phyloP scores from a whole-genome alignment of 441 rosid species.

The Lepidium campestre region DNA sequence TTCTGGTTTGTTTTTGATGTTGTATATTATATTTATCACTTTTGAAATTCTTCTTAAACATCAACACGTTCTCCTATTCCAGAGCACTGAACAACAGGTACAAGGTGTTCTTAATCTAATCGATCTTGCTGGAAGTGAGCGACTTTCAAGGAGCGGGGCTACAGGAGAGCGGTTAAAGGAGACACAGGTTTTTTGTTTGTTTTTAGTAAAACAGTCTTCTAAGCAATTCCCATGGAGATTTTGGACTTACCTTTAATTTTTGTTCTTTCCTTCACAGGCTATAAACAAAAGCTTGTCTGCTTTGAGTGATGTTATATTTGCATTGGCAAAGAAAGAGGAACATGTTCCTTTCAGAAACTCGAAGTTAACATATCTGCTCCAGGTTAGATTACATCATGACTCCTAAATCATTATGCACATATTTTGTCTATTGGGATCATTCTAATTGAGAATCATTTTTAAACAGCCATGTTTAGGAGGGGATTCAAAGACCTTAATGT shows the following conservation, averaged over 20 bases:
- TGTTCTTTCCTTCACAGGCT: constrained; percentile 41
- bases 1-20: not conserved
- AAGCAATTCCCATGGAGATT: not conserved
- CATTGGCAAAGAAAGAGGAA: constrained; percentile 91
- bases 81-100: constrained; percentile 93
- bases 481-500: constrained; percentile 93
- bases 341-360: constrained; percentile 98
- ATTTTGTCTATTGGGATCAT: not conserved
- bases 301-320: constrained; percentile 83
- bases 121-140: constrained; percentile 96
- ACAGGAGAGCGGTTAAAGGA: constrained; percentile 92
- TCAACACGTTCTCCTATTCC: constrained; percentile 7
- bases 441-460: not conserved
- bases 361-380: constrained; percentile 88
- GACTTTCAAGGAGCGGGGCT: constrained; percentile 85
- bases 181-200: constrained; percentile 58
- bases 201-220: not conserved
- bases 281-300: constrained; percentile 89
- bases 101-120: constrained; percentile 89
- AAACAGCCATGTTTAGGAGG: constrained; percentile 99
- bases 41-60: not conserved
- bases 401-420: not conserved
- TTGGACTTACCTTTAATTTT: not conserved
- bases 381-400: constrained; percentile 41
- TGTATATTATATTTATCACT: not conserved